These are phyloP conservation scores for Malus sylvestris DNA, from an alignment of 306 rosid species.

Conservation along the genomic window DNA sequence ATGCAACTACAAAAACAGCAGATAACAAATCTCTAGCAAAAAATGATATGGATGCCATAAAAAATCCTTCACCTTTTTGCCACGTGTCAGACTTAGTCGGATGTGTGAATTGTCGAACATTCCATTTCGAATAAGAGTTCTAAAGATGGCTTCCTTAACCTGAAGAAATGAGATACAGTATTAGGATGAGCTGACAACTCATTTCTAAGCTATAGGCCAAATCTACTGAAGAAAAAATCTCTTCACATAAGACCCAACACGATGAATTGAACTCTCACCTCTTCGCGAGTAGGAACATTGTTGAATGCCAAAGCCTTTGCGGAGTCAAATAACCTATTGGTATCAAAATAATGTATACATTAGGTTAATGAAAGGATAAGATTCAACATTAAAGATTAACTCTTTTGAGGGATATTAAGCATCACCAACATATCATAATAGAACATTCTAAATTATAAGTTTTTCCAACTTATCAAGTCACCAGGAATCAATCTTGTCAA, in stretches of 20 bases:
- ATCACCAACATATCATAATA: neutral
- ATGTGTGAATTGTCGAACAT: slow-evolving; percentile 82
- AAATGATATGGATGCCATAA: too few species aligned
- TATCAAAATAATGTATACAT: neutral
- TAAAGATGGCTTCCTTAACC: slow-evolving; percentile 81
- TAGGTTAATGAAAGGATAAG: neutral
- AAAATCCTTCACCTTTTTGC: slow-evolving; percentile 50
- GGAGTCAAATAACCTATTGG: slow-evolving; percentile 70
- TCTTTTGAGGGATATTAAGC: neutral
- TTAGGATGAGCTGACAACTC: slow-evolving; percentile 10
- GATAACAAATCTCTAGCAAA: too few species aligned
- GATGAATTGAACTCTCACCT: slow-evolving; percentile 34
- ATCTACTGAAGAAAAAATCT: neutral
- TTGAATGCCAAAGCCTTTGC: slow-evolving; percentile 83
- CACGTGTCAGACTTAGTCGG: slow-evolving; percentile 72
- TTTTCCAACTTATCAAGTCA: neutral
- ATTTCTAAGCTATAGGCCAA: neutral
- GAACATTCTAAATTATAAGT: neutral
- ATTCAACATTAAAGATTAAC: neutral
- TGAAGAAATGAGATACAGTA: slow-evolving; percentile 21
- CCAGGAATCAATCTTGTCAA: neutral
- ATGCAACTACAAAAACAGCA: too few species aligned
- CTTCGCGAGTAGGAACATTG: slow-evolving; percentile 61
- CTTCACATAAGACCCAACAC: slow-evolving; percentile 9
- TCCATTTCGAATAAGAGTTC: slow-evolving; percentile 66